These are phyloP conservation scores for Tripterygium wilfordii DNA, from an alignment of 177 flowering plant genomes.

Conservation along the genomic window DNA sequence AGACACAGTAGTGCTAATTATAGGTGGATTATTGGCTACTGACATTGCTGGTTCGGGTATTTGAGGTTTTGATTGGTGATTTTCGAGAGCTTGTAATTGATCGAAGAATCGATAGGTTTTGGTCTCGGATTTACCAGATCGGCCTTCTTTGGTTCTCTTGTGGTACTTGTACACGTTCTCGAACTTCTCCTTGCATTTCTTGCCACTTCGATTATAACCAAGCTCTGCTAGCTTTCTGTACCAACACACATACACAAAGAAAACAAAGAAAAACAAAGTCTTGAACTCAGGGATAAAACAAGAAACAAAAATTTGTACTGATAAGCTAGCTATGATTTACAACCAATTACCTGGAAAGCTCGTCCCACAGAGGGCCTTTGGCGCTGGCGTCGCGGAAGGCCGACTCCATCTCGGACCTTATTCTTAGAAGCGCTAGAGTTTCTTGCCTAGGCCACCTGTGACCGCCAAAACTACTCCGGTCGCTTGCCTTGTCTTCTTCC, in stretches of 20 bases:
- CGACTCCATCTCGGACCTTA: slow-evolving; percentile 84
- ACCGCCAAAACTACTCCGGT: slow-evolving; percentile 42
- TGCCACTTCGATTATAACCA: slow-evolving; percentile 71
- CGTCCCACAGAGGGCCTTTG: slow-evolving; percentile 88
- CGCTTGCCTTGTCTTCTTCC: no score
- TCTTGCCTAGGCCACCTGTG: slow-evolving; percentile 96
- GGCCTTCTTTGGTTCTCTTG: slow-evolving; percentile 76
- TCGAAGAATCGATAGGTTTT: slow-evolving; percentile 72
- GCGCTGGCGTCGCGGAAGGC: slow-evolving; percentile 67
- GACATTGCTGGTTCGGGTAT: no score
- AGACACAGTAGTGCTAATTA: no score
- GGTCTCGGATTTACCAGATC: slow-evolving; percentile 51
- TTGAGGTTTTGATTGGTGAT: no score
- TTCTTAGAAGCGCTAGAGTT: slow-evolving; percentile 74
- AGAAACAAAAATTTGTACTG: no score
- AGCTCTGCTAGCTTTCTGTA: slow-evolving; percentile 82
- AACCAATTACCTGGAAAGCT: slow-evolving; percentile 92
- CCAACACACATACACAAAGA: no score
- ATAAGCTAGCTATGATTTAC: no score
- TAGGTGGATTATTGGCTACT: background rate
- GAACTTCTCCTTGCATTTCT: slow-evolving; percentile 93
- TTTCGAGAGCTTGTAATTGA: slow-evolving; percentile 70
- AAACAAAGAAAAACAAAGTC: no score
- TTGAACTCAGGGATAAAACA: no score
- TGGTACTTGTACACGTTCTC: slow-evolving; percentile 90